These are phyloP conservation scores for Mortierella sp. DNA, from an alignment of 371 early-diverging fungal genomes.

Conservation along the genomic window DNA sequence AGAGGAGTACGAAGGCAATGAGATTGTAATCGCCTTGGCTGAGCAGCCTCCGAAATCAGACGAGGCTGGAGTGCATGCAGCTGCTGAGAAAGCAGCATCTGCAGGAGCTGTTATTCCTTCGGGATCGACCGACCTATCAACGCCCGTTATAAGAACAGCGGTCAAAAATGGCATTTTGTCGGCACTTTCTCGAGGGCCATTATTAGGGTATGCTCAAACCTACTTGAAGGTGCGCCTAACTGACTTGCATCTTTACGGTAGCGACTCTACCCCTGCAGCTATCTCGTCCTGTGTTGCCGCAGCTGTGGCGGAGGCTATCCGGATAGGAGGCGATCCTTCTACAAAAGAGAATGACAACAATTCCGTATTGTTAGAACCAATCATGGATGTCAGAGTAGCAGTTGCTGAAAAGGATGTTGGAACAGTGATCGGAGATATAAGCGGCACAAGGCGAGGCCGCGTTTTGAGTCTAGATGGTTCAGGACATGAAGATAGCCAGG, in stretches of 20 bases:
- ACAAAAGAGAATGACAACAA: slow-evolving; percentile 6
- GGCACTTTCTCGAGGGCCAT: slow-evolving; percentile 83
- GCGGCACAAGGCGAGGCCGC: slow-evolving; percentile 80
- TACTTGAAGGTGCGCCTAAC: slow-evolving; percentile 70
- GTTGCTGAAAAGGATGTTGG: slow-evolving; percentile 85
- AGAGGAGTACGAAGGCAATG: slow-evolving; percentile 55
- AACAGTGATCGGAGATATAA: slow-evolving; percentile 83
- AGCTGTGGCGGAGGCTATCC: slow-evolving; percentile 72
- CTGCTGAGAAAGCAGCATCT: slow-evolving; percentile 28
- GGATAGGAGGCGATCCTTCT: slow-evolving; percentile 53
- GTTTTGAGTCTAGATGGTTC: slow-evolving; percentile 66
- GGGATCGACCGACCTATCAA: slow-evolving; percentile 60
- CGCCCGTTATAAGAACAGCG: slow-evolving; percentile 59
- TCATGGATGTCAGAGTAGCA: slow-evolving; percentile 84
- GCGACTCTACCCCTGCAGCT: slow-evolving; percentile 77
- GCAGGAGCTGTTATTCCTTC: slow-evolving; percentile 34
- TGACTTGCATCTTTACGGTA: slow-evolving; percentile 67
- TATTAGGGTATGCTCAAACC: slow-evolving; percentile 86
- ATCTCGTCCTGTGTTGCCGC: slow-evolving; percentile 75
- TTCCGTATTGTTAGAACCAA: slow-evolving; percentile 85
- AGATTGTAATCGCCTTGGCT: slow-evolving; percentile 31
- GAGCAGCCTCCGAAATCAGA: slow-evolving; percentile 28
- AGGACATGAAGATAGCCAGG: slow-evolving; percentile 27
- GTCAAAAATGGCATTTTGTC: slow-evolving; percentile 77
- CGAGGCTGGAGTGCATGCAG: slow-evolving; percentile 25